Evolutionary conservation across 495 filamentous ascomycete genomes (phyloP).

Genomic region (Bombardia bombarda): DNA sequence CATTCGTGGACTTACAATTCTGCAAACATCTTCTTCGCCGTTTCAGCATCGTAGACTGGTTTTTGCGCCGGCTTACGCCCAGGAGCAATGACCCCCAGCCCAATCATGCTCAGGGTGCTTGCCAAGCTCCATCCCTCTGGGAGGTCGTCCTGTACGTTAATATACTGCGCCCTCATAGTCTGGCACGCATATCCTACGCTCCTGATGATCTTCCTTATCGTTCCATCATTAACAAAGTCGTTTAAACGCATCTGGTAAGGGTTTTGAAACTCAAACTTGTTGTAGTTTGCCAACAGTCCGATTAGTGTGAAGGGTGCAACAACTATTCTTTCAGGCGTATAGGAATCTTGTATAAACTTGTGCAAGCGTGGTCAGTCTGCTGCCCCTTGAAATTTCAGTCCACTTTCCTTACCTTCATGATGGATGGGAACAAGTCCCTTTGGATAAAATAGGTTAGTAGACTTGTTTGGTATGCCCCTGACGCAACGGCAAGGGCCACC

Average conservation of each 20-base stretch:
- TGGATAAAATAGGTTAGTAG: constrained; percentile 93
- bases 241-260: constrained; percentile 92
- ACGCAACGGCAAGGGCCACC: constrained; percentile 75
- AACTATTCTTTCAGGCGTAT: constrained; percentile 51
- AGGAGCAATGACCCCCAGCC: constrained; percentile 67
- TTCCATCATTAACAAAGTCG: constrained; percentile 90
- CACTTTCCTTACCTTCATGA: constrained; percentile 71
- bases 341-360: constrained; percentile 80
- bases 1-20: constrained; percentile 36
- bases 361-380: neutral
- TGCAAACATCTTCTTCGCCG: constrained; percentile 70
- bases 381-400: neutral
- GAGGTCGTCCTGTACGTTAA: constrained; percentile 85
- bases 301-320: constrained; percentile 75
- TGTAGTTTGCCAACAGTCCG: constrained; percentile 93
- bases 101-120: constrained; percentile 75
- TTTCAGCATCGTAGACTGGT: constrained; percentile 54
- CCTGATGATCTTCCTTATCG: constrained; percentile 73
- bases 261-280: constrained; percentile 98
- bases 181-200: constrained; percentile 65
- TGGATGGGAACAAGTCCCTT: constrained; percentile 82
- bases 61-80: constrained; percentile 55
- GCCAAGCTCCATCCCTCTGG: constrained; percentile 84
- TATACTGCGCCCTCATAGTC: constrained; percentile 60
- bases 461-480: constrained; percentile 88